phyloP scores from a whole-genome alignment of 306 rosid genomes.

The Lathyrus aphaca region DNA sequence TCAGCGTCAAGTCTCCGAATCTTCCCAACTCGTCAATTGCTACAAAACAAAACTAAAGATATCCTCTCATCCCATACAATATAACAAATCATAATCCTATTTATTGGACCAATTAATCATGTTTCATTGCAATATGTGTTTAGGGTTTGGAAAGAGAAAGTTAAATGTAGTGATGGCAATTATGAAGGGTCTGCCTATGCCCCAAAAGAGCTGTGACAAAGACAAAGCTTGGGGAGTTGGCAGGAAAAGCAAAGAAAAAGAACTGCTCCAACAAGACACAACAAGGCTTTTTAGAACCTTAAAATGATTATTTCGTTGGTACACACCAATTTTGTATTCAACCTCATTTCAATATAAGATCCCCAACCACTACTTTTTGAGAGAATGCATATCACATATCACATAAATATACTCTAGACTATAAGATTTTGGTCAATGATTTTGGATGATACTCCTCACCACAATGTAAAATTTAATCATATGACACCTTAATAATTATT shows the following conservation, averaged over 20 bases:
- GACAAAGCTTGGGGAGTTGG: slow-evolving; percentile 32
- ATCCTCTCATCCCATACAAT: not conserved
- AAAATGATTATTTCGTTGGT: slow-evolving; percentile 14
- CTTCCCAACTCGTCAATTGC: not conserved
- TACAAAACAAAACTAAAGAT: not conserved
- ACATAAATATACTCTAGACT: too few species aligned
- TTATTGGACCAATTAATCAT: too few species aligned
- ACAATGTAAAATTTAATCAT: too few species aligned
- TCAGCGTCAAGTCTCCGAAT: not conserved
- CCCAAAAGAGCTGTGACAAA: slow-evolving; percentile 19
- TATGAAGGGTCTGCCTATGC: slow-evolving; percentile 31
- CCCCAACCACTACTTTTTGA: not conserved
- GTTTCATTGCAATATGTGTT: slow-evolving; percentile 4
- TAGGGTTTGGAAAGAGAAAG: slow-evolving; percentile 27
- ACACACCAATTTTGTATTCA: not conserved
- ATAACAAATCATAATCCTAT: too few species aligned
- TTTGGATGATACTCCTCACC: too few species aligned
- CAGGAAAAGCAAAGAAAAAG: slow-evolving; percentile 32
- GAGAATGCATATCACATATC: too few species aligned
- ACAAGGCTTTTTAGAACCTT: slow-evolving; percentile 34
- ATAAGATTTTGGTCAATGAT: too few species aligned
- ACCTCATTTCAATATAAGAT: not conserved
- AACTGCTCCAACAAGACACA: slow-evolving; percentile 16
- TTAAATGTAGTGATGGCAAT: slow-evolving; percentile 34
- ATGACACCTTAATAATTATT: too few species aligned